Evolutionary conservation across 768 basidiomycete genomes (phyloP), one percentile per base, ranked within the genome.

Genomic region (Mycena vulgaris): DNA sequence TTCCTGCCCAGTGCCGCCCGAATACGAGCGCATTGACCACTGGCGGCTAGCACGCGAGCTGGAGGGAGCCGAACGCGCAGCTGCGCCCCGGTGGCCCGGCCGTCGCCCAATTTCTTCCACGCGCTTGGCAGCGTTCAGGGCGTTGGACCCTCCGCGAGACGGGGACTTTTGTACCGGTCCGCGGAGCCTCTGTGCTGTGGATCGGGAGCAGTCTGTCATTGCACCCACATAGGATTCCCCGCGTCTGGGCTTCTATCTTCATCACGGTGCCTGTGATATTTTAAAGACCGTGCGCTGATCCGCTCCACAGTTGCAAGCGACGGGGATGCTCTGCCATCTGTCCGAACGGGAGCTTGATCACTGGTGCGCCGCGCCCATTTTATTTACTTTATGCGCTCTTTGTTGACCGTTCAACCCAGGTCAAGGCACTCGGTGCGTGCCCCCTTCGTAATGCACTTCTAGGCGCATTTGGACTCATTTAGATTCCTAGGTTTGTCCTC

Each of bases 311-410:
- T 59, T 91, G 93, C 78, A 92, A 89, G 76, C 88, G 93, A 47
- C 83, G 93, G 73, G 93, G 93, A 31, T 94, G 93, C 75, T 88
- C 90, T 7, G 90, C 90, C 14, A 94, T 94, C 62, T 94, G 93
- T 80, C 92, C 92, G 4, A 93, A 93, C 74, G 92, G 92, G 33
- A 92, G 90, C 75, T 84, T 94, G 42, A 88, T 91, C 17, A 93
- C 93, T 1, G 93, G 68, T 73, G 57, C 64, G 72, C 48, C n/a
- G n/a, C 53, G 10, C 17, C 25, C 35, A 6, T 37, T 37, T 7
- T 37, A 2, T 27, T 39, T 25, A 31, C n/a, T 45, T 62, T 55
- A 28, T 39, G 35, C 21, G 31, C 7, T 2, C 4, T 4, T 27
- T 8, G 19, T 25, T 35, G 2, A 49, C n/a, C n/a, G 0, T 7